Conservation (phyloP, 2,329 filamentous ascomycete genomes). For the Ophiocordyceps australis region DNA sequence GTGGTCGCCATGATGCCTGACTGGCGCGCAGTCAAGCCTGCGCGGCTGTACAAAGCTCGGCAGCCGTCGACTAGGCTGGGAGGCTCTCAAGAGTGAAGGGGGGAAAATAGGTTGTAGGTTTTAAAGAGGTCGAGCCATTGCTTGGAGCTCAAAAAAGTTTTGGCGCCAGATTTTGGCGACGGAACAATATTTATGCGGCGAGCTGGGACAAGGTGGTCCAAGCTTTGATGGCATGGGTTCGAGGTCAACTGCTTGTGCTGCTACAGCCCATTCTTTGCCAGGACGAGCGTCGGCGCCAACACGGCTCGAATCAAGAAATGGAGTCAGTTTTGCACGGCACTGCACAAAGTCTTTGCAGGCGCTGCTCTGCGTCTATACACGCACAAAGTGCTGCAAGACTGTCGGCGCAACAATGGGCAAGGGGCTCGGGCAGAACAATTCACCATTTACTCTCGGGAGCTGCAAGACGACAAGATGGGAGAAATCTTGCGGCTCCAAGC, state of each 20-base stretch:
- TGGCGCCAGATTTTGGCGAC: conserved; percentile 7
- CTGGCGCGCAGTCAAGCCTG: conserved; percentile 29
- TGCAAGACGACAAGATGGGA: conserved; percentile 7
- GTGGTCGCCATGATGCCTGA: conserved; percentile 72
- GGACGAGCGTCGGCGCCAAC: too few relatives aligned
- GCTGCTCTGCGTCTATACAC: conserved; percentile 17
- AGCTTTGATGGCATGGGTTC: too few relatives aligned
- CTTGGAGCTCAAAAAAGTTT: conserved; percentile 16
- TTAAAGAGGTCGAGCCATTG: too few relatives aligned
- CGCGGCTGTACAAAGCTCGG: conserved; percentile 25
- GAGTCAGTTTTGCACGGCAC: conserved; percentile 21
- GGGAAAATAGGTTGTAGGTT: too few relatives aligned
- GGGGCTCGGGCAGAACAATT: too few relatives aligned
- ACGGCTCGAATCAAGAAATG: too few relatives aligned
- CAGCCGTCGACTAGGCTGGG: conserved; percentile 8
- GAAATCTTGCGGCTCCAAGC: too few relatives aligned
- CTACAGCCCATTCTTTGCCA: too few relatives aligned
- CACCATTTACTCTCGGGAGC: conserved; percentile 7
- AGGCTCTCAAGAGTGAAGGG: conserved; percentile 1
- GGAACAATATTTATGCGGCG: conserved; percentile 19
- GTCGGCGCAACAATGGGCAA: conserved; percentile 8
- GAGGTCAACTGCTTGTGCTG: too few relatives aligned
- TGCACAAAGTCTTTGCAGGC: conserved; percentile 19
- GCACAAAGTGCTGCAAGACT: conserved; percentile 9
- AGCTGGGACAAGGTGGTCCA: conserved; percentile 8